Base-by-base conservation (phyloP, 2,329 filamentous ascomycete species). In the Geosmithia morbida region DNA sequence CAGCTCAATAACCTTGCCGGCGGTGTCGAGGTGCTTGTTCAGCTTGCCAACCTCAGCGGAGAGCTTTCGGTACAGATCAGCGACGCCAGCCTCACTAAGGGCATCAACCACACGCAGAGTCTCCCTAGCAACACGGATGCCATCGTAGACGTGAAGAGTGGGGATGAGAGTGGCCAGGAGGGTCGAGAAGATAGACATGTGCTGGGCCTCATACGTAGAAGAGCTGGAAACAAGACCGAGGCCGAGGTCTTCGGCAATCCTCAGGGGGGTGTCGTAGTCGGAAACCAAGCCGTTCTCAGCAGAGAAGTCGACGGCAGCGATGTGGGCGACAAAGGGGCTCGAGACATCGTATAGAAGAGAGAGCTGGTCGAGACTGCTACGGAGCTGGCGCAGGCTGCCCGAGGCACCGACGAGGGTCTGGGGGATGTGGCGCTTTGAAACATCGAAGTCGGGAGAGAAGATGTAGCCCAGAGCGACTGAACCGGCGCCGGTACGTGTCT, bases 361-460 rank as follows among this genome's bases (percentile, higher is more conserved):
- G 37, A 98, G 78, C 70, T 97, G 89, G 63, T 97, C 90, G 45
- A 98, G 74, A 26, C 86, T 77, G n/a, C 81, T 71, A 41, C 88
- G 85, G 59, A 98, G 75, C 60, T 85, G 83, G 50, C 80, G 78
- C 54, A 98, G 71, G 53, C 83, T 90, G 43, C 86, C 81, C 0
- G 88, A 89, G 2, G 88, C 87, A 10, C 88, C 90, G 52, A 98
- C 68, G 52, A 98, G 81, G 16, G 87, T 82, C 73, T 98, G 92
- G 2, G 92, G 90, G 49, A 96, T 81, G 61, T 92, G 81, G 55
- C 89, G 81, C 74, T 92, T 96, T 70, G 77, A 80, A 58, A 95
- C 66, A 63, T 97, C 89, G 59, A 95, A 96, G 67, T 98, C 92
- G 59, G 87, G 87, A 51, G 89, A 96, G 74, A 97, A 98, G 63